Evolutionary conservation across 495 filamentous ascomycete genomes (phyloP).

Genomic region (Monascus purpureus): DNA sequence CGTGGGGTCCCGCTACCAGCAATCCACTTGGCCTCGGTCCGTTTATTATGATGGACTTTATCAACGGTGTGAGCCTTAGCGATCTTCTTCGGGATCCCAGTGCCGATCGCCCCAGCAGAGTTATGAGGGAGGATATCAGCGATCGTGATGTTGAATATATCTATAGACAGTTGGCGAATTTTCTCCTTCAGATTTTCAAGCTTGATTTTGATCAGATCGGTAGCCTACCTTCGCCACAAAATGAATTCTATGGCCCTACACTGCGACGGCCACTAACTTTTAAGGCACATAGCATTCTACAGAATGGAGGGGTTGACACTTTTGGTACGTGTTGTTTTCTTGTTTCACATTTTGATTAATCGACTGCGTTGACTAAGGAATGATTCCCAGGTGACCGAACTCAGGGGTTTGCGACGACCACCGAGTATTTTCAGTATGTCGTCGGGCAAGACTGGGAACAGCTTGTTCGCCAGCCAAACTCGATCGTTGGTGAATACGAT

Average conservation of each 20-base stretch:
- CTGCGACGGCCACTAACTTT: slow-evolving; percentile 10
- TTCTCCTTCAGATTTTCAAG: slow-evolving; percentile 7
- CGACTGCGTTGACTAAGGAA: background rate
- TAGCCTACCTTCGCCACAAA: slow-evolving; percentile 4
- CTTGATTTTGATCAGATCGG: slow-evolving; percentile 7
- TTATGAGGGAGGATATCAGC: slow-evolving; percentile 7
- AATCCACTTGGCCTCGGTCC: slow-evolving; percentile 25
- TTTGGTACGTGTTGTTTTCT: slow-evolving; percentile 8
- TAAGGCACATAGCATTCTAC: slow-evolving; percentile 13
- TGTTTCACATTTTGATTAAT: background rate
- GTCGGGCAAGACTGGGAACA: slow-evolving; percentile 12
- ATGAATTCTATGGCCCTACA: slow-evolving; percentile 1
- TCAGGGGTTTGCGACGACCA: slow-evolving; percentile 9
- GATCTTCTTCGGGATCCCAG: slow-evolving; percentile 9
- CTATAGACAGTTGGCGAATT: slow-evolving; percentile 7
- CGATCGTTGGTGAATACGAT: slow-evolving; percentile 5
- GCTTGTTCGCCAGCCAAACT: slow-evolving; percentile 12
- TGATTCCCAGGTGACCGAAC: slow-evolving; percentile 8
- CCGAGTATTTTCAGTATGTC: slow-evolving; percentile 12
- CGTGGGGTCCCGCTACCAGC: slow-evolving; percentile 22
- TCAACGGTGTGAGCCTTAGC: slow-evolving; percentile 21
- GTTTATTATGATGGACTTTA: slow-evolving; percentile 33
- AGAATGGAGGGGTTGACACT: slow-evolving; percentile 14
- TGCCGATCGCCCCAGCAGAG: slow-evolving; percentile 6
- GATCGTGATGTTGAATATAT: slow-evolving; percentile 3